A percentile compares a stretch with the other conserved stretches of the same genome.
Conservation (phyloP, 208 protist genomes). For the Trypanosomatidae sp. region DNA sequence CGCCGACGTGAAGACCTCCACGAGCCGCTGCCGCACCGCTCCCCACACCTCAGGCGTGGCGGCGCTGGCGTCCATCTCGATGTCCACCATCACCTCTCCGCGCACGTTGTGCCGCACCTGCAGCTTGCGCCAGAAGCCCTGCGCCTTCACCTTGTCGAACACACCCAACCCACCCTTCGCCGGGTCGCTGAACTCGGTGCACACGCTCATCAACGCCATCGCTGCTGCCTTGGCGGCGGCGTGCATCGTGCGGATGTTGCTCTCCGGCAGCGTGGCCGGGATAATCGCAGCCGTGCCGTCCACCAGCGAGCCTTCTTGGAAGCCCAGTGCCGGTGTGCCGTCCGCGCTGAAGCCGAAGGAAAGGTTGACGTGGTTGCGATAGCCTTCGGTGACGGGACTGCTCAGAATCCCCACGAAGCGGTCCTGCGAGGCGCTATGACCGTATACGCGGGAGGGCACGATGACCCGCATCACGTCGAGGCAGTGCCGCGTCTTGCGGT, state of each 20-base stretch:
- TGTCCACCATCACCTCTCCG: slow-evolving; percentile 84
- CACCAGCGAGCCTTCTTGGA: slow-evolving; percentile 67
- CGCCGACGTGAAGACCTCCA: slow-evolving; percentile 27
- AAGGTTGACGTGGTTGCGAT: slow-evolving; percentile 94
- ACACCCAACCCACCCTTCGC: slow-evolving; percentile 37
- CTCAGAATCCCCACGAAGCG: slow-evolving; percentile 66
- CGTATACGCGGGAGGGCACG: slow-evolving; percentile 28
- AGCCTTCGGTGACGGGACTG: slow-evolving; percentile 73
- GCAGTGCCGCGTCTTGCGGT: slow-evolving; percentile 76
- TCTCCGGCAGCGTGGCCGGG: slow-evolving; percentile 43
- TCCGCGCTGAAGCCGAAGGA: slow-evolving; percentile 69
- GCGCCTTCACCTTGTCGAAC: slow-evolving; percentile 78
- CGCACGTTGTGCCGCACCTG: slow-evolving; percentile 88
- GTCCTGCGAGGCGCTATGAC: slow-evolving; percentile 29
- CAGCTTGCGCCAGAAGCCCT: slow-evolving; percentile 91
- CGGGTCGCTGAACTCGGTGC: slow-evolving; percentile 27
- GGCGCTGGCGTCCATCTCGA: slow-evolving; percentile 61
- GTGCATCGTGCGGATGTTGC: slow-evolving; percentile 61
- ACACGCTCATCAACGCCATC: slow-evolving; percentile 46
- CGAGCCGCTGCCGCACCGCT: slow-evolving; percentile 41
- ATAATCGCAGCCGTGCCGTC: slow-evolving; percentile 70
- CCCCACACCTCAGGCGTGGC: slow-evolving; percentile 29
- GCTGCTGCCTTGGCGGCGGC: slow-evolving; percentile 53
- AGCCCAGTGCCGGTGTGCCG: slow-evolving; percentile 59
- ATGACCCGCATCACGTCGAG: slow-evolving; percentile 55